Percentiles rank a stretch among this genome's conserved stretches.
phyloP scores from a whole-genome alignment of 78 protist species.

The Tieghemostelium lacteum region DNA sequence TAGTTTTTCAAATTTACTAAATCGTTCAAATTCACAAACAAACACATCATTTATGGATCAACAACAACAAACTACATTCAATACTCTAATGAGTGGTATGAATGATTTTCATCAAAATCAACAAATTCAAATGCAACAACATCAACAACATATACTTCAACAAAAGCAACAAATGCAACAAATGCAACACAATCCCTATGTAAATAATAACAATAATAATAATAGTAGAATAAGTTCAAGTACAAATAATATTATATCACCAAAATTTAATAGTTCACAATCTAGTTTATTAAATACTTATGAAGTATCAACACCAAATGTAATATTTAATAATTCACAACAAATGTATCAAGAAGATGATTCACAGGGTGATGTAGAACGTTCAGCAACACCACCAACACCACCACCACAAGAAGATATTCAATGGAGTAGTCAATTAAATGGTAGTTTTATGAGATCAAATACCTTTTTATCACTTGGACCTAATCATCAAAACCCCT shows the following conservation, averaged over 20 bases:
- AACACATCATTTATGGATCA: not conserved
- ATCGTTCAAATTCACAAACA: not conserved
- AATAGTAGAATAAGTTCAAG: too few relatives aligned
- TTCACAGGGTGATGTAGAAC: slow-evolving; percentile 40
- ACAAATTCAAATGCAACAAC: not conserved
- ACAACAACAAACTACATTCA: not conserved
- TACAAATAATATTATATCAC: too few relatives aligned
- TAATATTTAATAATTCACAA: not conserved
- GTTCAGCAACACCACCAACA: slow-evolving; percentile 61
- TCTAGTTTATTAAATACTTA: too few relatives aligned
- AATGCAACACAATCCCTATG: not conserved
- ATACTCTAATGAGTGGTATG: not conserved
- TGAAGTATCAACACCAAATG: too few relatives aligned
- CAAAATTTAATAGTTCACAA: too few relatives aligned
- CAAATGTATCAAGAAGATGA: too few relatives aligned
- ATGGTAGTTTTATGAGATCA: not conserved
- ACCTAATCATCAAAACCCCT: not conserved
- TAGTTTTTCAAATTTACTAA: not conserved
- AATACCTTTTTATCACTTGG: not conserved
- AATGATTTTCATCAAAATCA: not conserved
- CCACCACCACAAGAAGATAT: slow-evolving; percentile 5
- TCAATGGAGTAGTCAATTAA: slow-evolving; percentile 23
- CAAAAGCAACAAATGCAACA: not conserved
- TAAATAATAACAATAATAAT: not conserved
- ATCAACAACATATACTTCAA: not conserved